A percentile compares a stretch with the other conserved stretches of the same genome.
Evolutionary conservation across 345 rosid genomes (phyloP).

Genomic region (Draba incana): DNA sequence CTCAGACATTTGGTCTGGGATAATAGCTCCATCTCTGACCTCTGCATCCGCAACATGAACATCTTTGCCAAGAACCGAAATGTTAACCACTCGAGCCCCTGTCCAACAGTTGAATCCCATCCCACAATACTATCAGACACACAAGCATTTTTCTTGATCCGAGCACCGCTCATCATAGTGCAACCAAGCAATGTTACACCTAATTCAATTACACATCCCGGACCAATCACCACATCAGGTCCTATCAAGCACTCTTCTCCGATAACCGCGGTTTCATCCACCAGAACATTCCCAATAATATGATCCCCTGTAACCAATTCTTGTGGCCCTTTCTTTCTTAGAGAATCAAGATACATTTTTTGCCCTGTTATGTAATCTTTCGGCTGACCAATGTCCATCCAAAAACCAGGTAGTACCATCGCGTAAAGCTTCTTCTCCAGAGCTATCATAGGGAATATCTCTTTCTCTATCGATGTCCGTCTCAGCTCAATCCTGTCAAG

Average conservation of each 20-base stretch:
- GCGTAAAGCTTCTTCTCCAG: slow-evolving; percentile 72
- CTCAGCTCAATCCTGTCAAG: slow-evolving; percentile 78
- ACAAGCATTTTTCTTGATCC: slow-evolving; percentile 82
- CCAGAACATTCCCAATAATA: slow-evolving; percentile 73
- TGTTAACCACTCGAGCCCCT: slow-evolving; percentile 86
- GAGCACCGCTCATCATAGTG: slow-evolving; percentile 88
- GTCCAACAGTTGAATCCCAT: slow-evolving; percentile 90
- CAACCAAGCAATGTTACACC: slow-evolving; percentile 87
- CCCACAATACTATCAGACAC: slow-evolving; percentile 83
- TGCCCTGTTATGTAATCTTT: slow-evolving; percentile 79
- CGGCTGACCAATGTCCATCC: slow-evolving; percentile 34
- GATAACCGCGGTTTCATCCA: slow-evolving; percentile 70
- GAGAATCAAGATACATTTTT: slow-evolving; percentile 76
- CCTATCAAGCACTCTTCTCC: slow-evolving; percentile 90
- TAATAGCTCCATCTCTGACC: slow-evolving; percentile 1
- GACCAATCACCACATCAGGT: slow-evolving; percentile 90
- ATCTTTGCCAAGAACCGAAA: slow-evolving; percentile 86
- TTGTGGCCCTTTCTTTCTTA: slow-evolving; percentile 54
- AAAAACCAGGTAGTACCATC: slow-evolving; percentile 67
- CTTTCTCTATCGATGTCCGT: slow-evolving; percentile 88
- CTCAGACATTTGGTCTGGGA: too few relatives aligned
- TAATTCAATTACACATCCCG: slow-evolving; percentile 77
- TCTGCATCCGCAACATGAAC: slow-evolving; percentile 70
- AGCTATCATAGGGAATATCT: slow-evolving; percentile 87
- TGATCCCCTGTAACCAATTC: slow-evolving; percentile 59